Conservation (phyloP, 176 grass and related monocot genomes). For the Carex parvula region DNA sequence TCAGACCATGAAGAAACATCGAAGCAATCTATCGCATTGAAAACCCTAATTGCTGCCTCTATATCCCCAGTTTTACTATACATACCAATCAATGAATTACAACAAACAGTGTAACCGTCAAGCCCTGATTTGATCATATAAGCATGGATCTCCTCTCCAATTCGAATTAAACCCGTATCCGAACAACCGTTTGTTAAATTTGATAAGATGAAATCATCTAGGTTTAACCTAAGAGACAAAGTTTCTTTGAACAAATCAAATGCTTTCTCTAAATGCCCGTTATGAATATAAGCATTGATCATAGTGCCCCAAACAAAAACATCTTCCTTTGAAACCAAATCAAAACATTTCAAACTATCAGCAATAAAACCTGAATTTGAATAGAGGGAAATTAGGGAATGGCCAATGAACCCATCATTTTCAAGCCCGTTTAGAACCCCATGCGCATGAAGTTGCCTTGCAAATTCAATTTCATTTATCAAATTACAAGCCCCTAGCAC, state of each 20-base stretch:
- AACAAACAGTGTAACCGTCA: slow-evolving; percentile 43
- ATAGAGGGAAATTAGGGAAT: slow-evolving; percentile 57
- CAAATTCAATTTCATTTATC: slow-evolving; percentile 36
- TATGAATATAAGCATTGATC: slow-evolving; percentile 46
- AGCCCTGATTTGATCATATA: slow-evolving; percentile 54
- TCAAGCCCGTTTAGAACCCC: slow-evolving; percentile 53
- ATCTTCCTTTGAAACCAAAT: slow-evolving; percentile 41
- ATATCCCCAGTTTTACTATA: slow-evolving; percentile 53
- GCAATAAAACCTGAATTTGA: slow-evolving; percentile 36
- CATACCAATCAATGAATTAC: slow-evolving; percentile 64
- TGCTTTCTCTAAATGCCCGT: slow-evolving; percentile 45
- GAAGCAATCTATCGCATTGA: slow-evolving; percentile 41
- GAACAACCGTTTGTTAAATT: slow-evolving; percentile 50
- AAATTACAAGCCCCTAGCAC: slow-evolving; percentile 67
- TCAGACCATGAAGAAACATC: slow-evolving; percentile 57
- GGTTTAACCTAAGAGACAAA: slow-evolving; percentile 28
- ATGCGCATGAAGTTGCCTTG: slow-evolving; percentile 70
- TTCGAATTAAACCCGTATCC: slow-evolving; percentile 38
- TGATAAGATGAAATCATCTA: slow-evolving; percentile 45
- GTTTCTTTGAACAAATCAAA: slow-evolving; percentile 56
- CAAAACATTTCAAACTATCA: slow-evolving; percentile 61
- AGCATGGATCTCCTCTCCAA: slow-evolving; percentile 56
- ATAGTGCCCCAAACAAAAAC: slow-evolving; percentile 60
- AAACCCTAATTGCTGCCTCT: slow-evolving; percentile 44
- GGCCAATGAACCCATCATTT: slow-evolving; percentile 51